phyloP scores from a whole-genome alignment of 1,139 yeast species.

The Fermentozyma sake region DNA sequence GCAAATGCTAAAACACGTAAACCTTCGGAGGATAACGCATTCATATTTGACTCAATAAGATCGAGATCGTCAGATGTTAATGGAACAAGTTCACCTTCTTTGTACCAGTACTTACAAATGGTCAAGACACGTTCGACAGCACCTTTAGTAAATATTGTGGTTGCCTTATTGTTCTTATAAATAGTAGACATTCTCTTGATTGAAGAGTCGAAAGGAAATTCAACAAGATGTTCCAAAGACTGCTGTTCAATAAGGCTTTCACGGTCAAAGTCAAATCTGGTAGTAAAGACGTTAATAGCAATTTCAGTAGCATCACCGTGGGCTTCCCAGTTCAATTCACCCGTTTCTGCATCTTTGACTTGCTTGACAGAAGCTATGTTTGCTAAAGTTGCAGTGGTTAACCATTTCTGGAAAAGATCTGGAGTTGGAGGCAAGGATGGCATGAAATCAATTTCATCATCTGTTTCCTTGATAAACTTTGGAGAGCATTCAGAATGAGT shows the following conservation, averaged over 20 bases:
- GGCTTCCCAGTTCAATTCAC: slow-evolving; percentile 29
- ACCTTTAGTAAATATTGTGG: slow-evolving; percentile 42
- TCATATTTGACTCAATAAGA: slow-evolving; percentile 28
- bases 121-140: slow-evolving; percentile 48
- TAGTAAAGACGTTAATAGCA: slow-evolving; percentile 32
- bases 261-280: slow-evolving; percentile 20
- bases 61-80: slow-evolving; percentile 21
- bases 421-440: slow-evolving; percentile 9
- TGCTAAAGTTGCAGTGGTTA: slow-evolving; percentile 29
- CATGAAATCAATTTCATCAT: slow-evolving; percentile 28
- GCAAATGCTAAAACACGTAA: slow-evolving; percentile 47
- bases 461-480: slow-evolving; percentile 20
- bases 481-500: slow-evolving; percentile 22
- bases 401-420: slow-evolving; percentile 19
- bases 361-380: slow-evolving; percentile 29
- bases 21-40: slow-evolving; percentile 36
- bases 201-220: slow-evolving; percentile 33
- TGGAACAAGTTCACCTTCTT: slow-evolving; percentile 11
- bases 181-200: slow-evolving; percentile 46
- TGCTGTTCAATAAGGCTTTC: slow-evolving; percentile 13
- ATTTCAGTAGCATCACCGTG: slow-evolving; percentile 37
- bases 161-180: slow-evolving; percentile 18
- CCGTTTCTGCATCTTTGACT: slow-evolving; percentile 21
- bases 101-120: slow-evolving; percentile 32
- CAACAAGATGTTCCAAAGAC: slow-evolving; percentile 20